These are phyloP conservation scores for Pseudogymnoascus sp. DNA, from an alignment of 2,329 filamentous ascomycete genomes.

Conservation along the genomic window DNA sequence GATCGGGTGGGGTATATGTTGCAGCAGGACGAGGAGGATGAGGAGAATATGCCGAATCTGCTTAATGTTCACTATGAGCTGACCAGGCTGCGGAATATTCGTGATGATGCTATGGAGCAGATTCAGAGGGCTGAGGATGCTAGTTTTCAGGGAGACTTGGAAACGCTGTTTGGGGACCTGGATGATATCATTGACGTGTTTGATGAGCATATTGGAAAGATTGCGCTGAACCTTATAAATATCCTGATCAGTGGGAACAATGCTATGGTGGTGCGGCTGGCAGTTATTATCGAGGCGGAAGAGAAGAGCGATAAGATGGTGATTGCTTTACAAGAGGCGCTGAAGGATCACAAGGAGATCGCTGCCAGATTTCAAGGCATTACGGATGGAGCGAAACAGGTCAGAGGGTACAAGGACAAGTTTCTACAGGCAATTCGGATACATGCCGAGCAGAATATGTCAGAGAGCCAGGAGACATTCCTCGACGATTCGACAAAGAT, in stretches of 20 bases:
- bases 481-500: slow-evolving; percentile 72
- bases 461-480: slow-evolving; percentile 58
- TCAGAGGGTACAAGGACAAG: slow-evolving; percentile 94
- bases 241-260: slow-evolving; percentile 81
- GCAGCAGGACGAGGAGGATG: slow-evolving; percentile 72
- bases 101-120: slow-evolving; percentile 94
- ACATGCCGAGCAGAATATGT: slow-evolving; percentile 53
- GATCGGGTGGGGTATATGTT: slow-evolving; percentile 69
- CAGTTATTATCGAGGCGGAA: slow-evolving; percentile 87
- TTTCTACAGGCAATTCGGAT: slow-evolving; percentile 65
- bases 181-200: slow-evolving; percentile 90
- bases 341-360: slow-evolving; percentile 92
- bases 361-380: slow-evolving; percentile 91
- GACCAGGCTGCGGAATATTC: slow-evolving; percentile 83
- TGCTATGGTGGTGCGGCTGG: slow-evolving; percentile 81
- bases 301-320: slow-evolving; percentile 94
- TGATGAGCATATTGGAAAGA: slow-evolving; percentile 82
- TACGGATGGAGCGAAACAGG: slow-evolving; percentile 82
- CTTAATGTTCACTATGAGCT: slow-evolving; percentile 86
- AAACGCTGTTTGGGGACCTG: slow-evolving; percentile 80
- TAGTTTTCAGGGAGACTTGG: slow-evolving; percentile 70
- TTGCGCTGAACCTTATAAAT: slow-evolving; percentile 83
- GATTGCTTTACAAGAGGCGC: slow-evolving; percentile 81
- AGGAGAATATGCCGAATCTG: slow-evolving; percentile 86
- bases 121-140: slow-evolving; percentile 68